Evolutionary conservation across 2,329 filamentous ascomycete genomes (phyloP).

Genomic region (Trichoderma sp.): DNA sequence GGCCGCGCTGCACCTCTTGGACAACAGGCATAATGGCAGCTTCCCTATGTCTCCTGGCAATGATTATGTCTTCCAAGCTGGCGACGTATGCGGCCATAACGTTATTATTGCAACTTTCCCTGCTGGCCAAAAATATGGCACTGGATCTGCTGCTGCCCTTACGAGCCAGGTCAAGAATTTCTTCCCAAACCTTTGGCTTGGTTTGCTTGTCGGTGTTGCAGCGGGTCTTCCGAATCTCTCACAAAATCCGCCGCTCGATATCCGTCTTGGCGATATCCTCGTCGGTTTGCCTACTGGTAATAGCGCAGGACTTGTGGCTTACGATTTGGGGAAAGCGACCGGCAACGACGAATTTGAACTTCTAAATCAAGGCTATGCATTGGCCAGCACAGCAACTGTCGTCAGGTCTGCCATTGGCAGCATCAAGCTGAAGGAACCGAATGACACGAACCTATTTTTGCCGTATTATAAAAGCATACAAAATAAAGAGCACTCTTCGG

Average conservation of each 20-base stretch:
- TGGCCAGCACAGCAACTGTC: conserved; percentile 36
- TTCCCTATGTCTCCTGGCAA: conserved; percentile 38
- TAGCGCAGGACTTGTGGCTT: conserved; percentile 35
- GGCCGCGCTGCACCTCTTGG: conserved; percentile 40
- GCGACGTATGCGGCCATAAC: conserved; percentile 41
- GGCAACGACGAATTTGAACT: conserved; percentile 32
- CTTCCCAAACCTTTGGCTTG: conserved; percentile 43
- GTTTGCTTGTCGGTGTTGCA: conserved; percentile 43
- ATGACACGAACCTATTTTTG: conserved; percentile 31
- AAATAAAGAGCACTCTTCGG: conserved; percentile 29
- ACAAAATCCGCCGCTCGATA: conserved; percentile 35
- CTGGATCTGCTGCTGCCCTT: conserved; percentile 38
- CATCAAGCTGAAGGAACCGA: conserved; percentile 33
- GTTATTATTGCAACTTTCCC: conserved; percentile 42
- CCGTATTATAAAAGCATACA: conserved; percentile 32
- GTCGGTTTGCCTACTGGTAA: conserved; percentile 34
- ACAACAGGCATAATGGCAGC: conserved; percentile 35
- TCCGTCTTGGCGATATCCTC: conserved; percentile 42
- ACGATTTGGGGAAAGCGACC: conserved; percentile 40
- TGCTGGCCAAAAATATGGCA: conserved; percentile 40
- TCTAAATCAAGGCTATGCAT: conserved; percentile 31
- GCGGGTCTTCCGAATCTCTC: conserved; percentile 39
- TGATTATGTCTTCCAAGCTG: conserved; percentile 42
- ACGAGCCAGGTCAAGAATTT: conserved; percentile 39
- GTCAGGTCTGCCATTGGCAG: conserved; percentile 40